Base-by-base conservation (phyloP, 495 filamentous ascomycete genomes). In the Hypomontagnella monticulosa region DNA sequence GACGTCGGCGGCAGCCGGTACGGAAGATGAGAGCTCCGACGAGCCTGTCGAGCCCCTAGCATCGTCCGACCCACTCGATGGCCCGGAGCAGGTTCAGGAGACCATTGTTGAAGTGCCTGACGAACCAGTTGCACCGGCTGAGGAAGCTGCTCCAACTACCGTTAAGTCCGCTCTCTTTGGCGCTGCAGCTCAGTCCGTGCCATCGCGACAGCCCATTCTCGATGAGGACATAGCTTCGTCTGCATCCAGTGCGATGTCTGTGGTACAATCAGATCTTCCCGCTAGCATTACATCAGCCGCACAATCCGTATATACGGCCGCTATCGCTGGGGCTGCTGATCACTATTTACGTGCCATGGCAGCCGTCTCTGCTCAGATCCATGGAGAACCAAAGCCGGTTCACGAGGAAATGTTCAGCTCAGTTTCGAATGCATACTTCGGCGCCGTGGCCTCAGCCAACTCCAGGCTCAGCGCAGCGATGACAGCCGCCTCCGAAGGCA, bases 331-430 rank as follows among this genome's bases (percentile, higher is more conserved):
- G 12, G 91, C 91, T 30, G 81, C 83, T 38, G 78, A 84, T 32
- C 84, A 87, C 19, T 93, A 91, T 67, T 82, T 81, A 0, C 84
- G 86, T 15, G 91, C 89, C 3, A 85, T 87, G 64, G 85, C 85
- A 4, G 80, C 83, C n/a, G 78, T 88, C 1, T 88, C 87, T 2
- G 83, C 79, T 9, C 84, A 91, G 67, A 80, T 93, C 44, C 82
- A 84, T n/a, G 88, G 89, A 23, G 84, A 84, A 15, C 86, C 85
- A 15, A 75, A 82, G 49, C 86, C 88, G 37, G 84, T 86, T 11
- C 86, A 91, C 57, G 74, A 81, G 40, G 75, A 88, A 53, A 81
- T 91, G 76, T 76, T 91, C 2, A 81, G 87, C 16, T 90, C 89
- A 0, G 83, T 91, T 34, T 88, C 90, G 19, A 81, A 79, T 8